Evolutionary conservation across 2,329 filamentous ascomycete species (phyloP).

Genomic region (Clonostachys sp.): DNA sequence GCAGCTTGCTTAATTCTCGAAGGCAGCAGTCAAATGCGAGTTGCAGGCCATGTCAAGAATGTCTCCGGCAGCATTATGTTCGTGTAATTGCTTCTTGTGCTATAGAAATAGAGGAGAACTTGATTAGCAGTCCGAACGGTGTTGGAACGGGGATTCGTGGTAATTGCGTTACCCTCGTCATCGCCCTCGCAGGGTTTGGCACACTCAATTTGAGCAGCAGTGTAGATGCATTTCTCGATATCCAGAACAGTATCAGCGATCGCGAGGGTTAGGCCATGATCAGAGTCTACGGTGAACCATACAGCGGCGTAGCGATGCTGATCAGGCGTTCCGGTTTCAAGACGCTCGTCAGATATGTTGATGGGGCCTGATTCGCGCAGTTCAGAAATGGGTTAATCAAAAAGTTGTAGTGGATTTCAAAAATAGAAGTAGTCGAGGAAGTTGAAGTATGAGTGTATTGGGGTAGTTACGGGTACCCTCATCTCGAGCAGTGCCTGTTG

Average conservation of each 20-base stretch:
- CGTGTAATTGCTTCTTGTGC: constrained; percentile 7
- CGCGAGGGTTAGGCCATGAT: no score
- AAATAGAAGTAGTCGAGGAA: no score
- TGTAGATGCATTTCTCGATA: constrained; percentile 14
- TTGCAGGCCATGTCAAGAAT: constrained; percentile 9
- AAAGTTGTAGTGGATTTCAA: no score
- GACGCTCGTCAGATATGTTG: background rate
- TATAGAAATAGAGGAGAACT: no score
- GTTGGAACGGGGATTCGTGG: no score
- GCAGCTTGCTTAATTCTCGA: constrained; percentile 14
- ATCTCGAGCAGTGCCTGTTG: no score
- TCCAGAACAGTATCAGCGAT: background rate
- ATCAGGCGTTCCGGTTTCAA: background rate
- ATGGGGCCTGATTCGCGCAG: background rate
- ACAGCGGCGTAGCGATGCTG: background rate
- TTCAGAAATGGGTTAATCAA: no score
- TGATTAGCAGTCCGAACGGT: no score
- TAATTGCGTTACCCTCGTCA: constrained; percentile 4
- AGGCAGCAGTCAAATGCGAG: constrained; percentile 11
- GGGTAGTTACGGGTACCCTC: no score
- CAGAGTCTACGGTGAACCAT: no score
- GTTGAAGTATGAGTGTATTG: no score
- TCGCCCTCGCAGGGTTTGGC: constrained; percentile 13
- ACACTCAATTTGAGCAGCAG: constrained; percentile 12
- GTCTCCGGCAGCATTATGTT: constrained; percentile 10